Percentiles rank a stretch among this genome's conserved stretches.
phyloP scores from a whole-genome alignment of 1,284 basidiomycete genomes.

The Tilletia horrida region DNA sequence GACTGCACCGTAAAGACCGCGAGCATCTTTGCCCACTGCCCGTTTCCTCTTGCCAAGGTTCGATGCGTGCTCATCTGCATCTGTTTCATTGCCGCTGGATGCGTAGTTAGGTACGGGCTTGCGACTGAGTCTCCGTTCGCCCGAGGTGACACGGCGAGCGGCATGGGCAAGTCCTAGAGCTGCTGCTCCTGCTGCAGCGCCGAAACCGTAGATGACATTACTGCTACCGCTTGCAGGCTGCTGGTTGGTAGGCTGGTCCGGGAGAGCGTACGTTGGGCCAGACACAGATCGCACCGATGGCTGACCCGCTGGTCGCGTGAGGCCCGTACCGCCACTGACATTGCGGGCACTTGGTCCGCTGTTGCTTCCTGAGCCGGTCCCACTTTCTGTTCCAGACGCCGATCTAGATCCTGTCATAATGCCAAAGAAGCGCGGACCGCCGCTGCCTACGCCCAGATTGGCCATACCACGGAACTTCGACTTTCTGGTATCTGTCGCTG shows the following conservation, averaged over 20 bases:
- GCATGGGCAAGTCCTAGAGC: neutral
- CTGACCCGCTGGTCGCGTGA: neutral
- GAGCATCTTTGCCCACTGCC: neutral
- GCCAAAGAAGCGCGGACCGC: conserved; percentile 6
- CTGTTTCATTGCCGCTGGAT: neutral
- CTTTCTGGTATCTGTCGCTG: neutral
- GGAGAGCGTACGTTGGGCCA: neutral
- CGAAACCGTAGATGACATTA: neutral
- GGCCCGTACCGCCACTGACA: neutral
- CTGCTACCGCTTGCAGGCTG: neutral
- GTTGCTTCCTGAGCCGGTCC: conserved; percentile 10
- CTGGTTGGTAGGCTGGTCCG: too few species aligned
- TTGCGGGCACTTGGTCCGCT: conserved; percentile 15
- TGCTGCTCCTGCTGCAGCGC: neutral
- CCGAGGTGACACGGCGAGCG: conserved; percentile 5
- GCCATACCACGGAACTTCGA: conserved; percentile 4
- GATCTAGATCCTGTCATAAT: conserved; percentile 1
- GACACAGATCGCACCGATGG: conserved; percentile 11
- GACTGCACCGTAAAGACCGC: neutral
- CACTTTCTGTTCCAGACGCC: conserved; percentile 1
- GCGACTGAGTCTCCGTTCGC: neutral
- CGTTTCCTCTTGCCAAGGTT: conserved; percentile 8
- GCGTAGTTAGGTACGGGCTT: neutral
- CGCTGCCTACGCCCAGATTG: conserved; percentile 8
- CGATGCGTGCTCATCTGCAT: neutral